Evolutionary conservation across 441 rosid genomes (phyloP), one percentile per base, ranked within the genome.

Genomic region (Populus hybrid): DNA sequence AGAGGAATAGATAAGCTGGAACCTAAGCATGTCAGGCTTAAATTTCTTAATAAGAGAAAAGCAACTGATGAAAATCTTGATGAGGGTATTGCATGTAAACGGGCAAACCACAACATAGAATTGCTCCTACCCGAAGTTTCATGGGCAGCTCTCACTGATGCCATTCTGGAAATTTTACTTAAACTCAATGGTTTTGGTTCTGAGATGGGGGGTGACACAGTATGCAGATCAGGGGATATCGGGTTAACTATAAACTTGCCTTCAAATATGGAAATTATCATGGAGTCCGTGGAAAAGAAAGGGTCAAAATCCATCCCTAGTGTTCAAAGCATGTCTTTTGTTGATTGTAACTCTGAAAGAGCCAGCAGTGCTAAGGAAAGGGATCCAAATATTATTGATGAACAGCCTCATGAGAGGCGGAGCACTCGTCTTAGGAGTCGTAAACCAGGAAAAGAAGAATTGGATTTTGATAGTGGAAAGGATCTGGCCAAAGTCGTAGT

Each of bases 341-440:
- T 76, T 79, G 92, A 90, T 81, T 81, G 81, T 82, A 85, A 83
- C 83, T 46, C 79, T 73, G 90, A 89, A 82, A 87, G 86, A 84
- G 81, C 79, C 81, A 77, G 76, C 83, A 73, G 69, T 71, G 42
- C 26, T 79, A 91, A 86, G 82, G 92, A 90, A 83, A 90, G 85
- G 80, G 93, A 89, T 75, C 59, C 84, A 81, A 79, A 30, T 71
- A 65, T 79, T 81, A 83, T 80, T 75, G 96, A 90, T 81, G 99
- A 93, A 72, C 99, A 94, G 42, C 94, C 95, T 73, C 93, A 92
- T 82, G 99, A 95, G 88, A 95, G 99, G 83, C 89, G 99, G 76
- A 97, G 99, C 85, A 90, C 93, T 84, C 98, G 99, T 83, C 99
- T 93, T 79, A 87, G 98, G 81, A 93, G 91, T 85, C 99, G 97